phyloP scores from a whole-genome alignment of 2,329 filamentous ascomycete genomes.

The Geoglossum cookeanum region DNA sequence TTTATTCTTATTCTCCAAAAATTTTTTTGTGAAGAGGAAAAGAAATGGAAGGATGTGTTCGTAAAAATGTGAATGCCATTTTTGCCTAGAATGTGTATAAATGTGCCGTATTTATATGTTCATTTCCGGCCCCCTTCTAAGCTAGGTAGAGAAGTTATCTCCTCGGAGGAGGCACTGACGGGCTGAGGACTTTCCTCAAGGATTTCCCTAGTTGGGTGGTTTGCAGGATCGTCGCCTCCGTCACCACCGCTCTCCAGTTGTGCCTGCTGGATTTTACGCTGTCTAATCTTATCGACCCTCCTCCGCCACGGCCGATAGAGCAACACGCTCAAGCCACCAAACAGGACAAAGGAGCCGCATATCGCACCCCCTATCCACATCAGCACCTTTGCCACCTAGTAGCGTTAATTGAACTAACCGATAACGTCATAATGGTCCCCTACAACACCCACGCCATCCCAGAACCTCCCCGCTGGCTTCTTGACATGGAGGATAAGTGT shows the following conservation, averaged over 20 bases:
- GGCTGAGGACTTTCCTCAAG: not conserved
- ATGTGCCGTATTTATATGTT: not conserved
- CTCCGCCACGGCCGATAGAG: constrained; percentile 65
- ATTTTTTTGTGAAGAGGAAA: too few relatives aligned
- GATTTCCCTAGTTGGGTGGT: not conserved
- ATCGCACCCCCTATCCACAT: constrained; percentile 47
- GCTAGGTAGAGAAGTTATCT: not conserved
- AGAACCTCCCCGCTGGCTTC: constrained; percentile 58
- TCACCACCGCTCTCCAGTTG: not conserved
- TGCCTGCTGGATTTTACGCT: not conserved
- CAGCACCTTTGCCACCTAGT: not conserved
- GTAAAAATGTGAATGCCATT: too few relatives aligned
- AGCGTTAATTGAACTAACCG: not conserved
- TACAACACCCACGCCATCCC: constrained; percentile 64
- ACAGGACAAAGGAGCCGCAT: constrained; percentile 64
- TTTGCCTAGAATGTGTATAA: not conserved
- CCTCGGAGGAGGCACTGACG: not conserved
- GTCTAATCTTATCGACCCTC: constrained; percentile 26
- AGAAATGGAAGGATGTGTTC: not conserved
- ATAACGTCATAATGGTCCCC: constrained; percentile 74
- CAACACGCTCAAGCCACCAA: constrained; percentile 53
- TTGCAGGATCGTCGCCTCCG: not conserved
- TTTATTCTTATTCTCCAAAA: too few relatives aligned
- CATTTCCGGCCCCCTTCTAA: not conserved
- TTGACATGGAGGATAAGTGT: constrained; percentile 61